Conservation (phyloP, 306 rosid genomes). For the Rosa rugosa region DNA sequence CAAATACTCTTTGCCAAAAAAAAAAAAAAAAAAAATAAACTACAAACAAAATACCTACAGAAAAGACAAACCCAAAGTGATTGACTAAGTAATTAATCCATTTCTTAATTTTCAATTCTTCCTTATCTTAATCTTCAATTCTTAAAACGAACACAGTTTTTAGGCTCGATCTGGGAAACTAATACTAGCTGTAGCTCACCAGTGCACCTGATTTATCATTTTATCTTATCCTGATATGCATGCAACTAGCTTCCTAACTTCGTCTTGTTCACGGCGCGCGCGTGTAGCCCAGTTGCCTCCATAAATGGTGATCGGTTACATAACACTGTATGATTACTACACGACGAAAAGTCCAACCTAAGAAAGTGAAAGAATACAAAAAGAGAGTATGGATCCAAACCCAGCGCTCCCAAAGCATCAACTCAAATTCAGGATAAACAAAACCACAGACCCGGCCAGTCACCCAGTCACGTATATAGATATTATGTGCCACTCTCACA, state of each 20-base stretch:
- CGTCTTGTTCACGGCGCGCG: neutral
- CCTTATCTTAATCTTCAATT: neutral
- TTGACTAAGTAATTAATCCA: neutral
- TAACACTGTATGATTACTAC: slow-evolving; percentile 19
- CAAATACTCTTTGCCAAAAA: too few species aligned
- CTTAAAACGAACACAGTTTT: neutral
- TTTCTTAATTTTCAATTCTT: neutral
- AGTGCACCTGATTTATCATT: neutral
- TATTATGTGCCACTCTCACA: neutral
- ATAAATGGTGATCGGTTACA: neutral
- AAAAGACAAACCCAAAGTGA: neutral
- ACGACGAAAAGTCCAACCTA: slow-evolving; percentile 27
- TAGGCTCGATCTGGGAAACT: neutral
- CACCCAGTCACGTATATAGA: neutral
- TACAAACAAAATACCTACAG: neutral
- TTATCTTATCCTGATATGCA: neutral
- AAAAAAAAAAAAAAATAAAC: too few species aligned
- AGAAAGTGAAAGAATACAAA: slow-evolving; percentile 9
- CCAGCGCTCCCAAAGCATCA: neutral
- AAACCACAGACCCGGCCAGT: neutral
- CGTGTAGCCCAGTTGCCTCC: slow-evolving; percentile 6
- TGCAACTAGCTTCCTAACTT: neutral
- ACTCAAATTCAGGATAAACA: slow-evolving; percentile 1
- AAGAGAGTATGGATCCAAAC: neutral
- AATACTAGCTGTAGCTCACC: neutral